These are phyloP conservation scores for Penicillium arizonense DNA, from an alignment of 495 filamentous ascomycete species.

Conservation along the genomic window DNA sequence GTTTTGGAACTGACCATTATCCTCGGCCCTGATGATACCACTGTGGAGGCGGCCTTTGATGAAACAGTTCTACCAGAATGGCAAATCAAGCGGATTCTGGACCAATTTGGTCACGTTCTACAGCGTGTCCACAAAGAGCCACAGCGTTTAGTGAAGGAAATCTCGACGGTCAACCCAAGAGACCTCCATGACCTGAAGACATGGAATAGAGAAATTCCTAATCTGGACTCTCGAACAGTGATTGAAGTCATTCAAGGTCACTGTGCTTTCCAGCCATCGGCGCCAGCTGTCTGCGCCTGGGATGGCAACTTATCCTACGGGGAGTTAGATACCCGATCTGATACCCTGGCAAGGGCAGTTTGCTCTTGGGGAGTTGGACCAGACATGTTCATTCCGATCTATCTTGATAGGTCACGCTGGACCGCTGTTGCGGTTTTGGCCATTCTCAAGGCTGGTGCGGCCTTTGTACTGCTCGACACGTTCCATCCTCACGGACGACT, in stretches of 20 bases:
- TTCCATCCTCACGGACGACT: constrained; percentile 34
- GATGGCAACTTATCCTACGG: constrained; percentile 22
- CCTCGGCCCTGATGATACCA: neutral
- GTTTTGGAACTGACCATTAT: constrained; percentile 7
- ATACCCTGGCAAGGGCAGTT: constrained; percentile 2
- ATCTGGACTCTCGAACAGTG: constrained; percentile 4
- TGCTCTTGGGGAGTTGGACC: constrained; percentile 30
- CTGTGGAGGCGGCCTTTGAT: constrained; percentile 11
- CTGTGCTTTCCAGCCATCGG: constrained; percentile 9
- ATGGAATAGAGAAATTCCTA: constrained; percentile 6
- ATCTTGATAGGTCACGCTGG: constrained; percentile 44
- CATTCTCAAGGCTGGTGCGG: constrained; percentile 45
- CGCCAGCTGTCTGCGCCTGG: constrained; percentile 16
- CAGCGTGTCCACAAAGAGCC: constrained; percentile 6
- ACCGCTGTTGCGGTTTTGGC: constrained; percentile 37
- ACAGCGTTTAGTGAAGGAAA: neutral
- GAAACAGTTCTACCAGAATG: constrained; percentile 1
- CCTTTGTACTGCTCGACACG: constrained; percentile 49
- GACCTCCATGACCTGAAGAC: constrained; percentile 4
- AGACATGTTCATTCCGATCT: constrained; percentile 42
- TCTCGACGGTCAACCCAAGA: constrained; percentile 1
- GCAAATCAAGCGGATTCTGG: constrained; percentile 9
- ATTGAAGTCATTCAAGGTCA: constrained; percentile 15
- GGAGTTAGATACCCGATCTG: constrained; percentile 10
- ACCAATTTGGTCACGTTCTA: constrained; percentile 18